Conservation (phyloP, 2,329 filamentous ascomycete genomes). For the Passalora sequoiae region DNA sequence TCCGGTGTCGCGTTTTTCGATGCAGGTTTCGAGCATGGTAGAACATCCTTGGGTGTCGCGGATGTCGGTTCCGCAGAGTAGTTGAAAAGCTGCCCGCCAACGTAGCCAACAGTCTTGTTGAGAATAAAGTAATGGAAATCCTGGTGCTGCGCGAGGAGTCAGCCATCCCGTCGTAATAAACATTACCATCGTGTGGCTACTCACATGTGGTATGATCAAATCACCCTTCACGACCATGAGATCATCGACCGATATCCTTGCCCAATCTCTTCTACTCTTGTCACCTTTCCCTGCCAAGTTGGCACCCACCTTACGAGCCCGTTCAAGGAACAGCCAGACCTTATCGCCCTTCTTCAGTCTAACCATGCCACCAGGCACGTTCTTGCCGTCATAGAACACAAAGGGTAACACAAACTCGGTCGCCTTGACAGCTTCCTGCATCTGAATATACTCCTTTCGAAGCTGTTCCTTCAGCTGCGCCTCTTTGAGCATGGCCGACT, state of each 20-base stretch:
- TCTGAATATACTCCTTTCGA: slow-evolving; percentile 70
- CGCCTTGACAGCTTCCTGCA: slow-evolving; percentile 81
- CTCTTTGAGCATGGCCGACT: slow-evolving; percentile 69
- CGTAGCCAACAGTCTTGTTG: slow-evolving; percentile 71
- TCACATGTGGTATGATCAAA: slow-evolving; percentile 88
- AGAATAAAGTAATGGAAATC: slow-evolving; percentile 97
- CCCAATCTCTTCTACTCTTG: slow-evolving; percentile 76
- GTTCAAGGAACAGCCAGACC: slow-evolving; percentile 88
- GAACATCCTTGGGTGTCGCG: slow-evolving; percentile 35
- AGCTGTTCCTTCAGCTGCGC: slow-evolving; percentile 69
- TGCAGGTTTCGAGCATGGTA: slow-evolving; percentile 15
- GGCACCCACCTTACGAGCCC: slow-evolving; percentile 83
- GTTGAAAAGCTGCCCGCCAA: slow-evolving; percentile 67
- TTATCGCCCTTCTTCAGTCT: slow-evolving; percentile 89
- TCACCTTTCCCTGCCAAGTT: slow-evolving; percentile 65
- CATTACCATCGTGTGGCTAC: too few relatives aligned
- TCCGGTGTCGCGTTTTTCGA: slow-evolving; percentile 9
- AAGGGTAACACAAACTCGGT: slow-evolving; percentile 90
- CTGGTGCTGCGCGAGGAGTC: slow-evolving; percentile 63
- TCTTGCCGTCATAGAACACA: slow-evolving; percentile 93
- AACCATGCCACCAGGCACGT: slow-evolving; percentile 76
- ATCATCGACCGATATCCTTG: slow-evolving; percentile 88
- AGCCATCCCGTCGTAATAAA: too few relatives aligned
- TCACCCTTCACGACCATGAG: slow-evolving; percentile 86
- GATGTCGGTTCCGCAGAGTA: slow-evolving; percentile 55